Base-by-base conservation (phyloP, 2,329 filamentous ascomycete species). In the Scytalidium sp. region DNA sequence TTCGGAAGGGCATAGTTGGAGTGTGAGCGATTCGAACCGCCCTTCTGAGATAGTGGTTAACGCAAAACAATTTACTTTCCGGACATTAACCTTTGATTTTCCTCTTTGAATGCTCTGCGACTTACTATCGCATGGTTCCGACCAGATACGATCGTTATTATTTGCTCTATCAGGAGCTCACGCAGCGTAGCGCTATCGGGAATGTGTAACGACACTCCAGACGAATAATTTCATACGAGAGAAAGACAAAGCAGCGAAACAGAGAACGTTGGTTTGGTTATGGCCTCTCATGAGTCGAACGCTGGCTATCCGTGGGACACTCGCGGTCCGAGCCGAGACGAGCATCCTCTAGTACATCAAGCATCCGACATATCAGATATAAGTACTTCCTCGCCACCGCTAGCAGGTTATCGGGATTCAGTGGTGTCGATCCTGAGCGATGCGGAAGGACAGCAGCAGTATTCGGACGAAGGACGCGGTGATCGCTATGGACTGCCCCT, bases 401-500 rank as follows among this genome's bases (percentile, higher is more conserved):
- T 41, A 3, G 13, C 32, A 13, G 19, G 11, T 13, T 48, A 48
- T 56, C 45, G 51, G 41, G 52, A 50, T 41, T 59, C 56, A 4
- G 43, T 53, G 19, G 55, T 56, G 10, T 61, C 60, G 10, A 39
- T 55, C 15, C 51, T 55, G 21, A 54, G 55, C 7, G 53, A 43
- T 3, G 42, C 39, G 19, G 50, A 47, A 41, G 41, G 47, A 3
- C 22, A 20, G 22, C 40, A 43, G 11, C 47, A 51, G 32, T 44
- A 49, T 15, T 53, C 48, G 44, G 54, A 49, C 20, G 59, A 62
- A 25, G 55, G 55, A 21, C 50, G 56, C 27, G 56, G 63, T 50
- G 48, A 60, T 41, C 62, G 61, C 46, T 56, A 59, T 50, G 56
- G 60, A 40, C 44, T 62, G 25, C 56, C 50, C 2, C 53, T 53